These are phyloP conservation scores for Cordyceps sp. DNA, from an alignment of 2,329 filamentous ascomycete genomes.

Conservation along the genomic window DNA sequence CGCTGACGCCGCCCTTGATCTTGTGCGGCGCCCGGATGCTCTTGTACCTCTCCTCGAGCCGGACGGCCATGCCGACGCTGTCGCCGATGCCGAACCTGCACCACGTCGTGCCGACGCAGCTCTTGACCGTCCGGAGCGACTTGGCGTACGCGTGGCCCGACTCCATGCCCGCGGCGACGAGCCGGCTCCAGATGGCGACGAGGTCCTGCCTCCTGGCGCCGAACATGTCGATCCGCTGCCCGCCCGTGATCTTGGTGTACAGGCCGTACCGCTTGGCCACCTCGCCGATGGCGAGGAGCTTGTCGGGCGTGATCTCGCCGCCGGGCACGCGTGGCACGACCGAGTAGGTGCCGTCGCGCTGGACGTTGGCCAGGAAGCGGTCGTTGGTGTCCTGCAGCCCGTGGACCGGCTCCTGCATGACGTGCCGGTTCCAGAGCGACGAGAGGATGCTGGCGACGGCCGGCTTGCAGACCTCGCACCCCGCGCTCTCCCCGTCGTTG, in stretches of 20 bases:
- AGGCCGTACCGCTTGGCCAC: conserved; percentile 72
- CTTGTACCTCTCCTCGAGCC: conserved; percentile 82
- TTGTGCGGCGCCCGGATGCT: conserved; percentile 80
- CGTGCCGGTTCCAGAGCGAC: conserved; percentile 67
- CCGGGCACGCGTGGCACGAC: conserved; percentile 71
- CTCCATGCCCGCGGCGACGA: conserved; percentile 77
- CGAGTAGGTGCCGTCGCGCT: conserved; percentile 80
- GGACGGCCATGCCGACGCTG: conserved; percentile 78
- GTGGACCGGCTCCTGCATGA: conserved; percentile 54
- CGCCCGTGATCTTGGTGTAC: conserved; percentile 86
- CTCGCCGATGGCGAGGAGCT: conserved; percentile 65
- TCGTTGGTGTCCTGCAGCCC: conserved; percentile 87
- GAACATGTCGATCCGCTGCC: conserved; percentile 86
- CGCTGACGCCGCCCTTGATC: conserved; percentile 78
- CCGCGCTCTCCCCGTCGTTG: conserved; percentile 52
- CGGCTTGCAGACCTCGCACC: conserved; percentile 80
- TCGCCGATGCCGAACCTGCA: conserved; percentile 80
- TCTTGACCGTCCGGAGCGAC: conserved; percentile 76
- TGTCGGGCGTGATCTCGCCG: conserved; percentile 78
- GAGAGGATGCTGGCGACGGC: conserved; percentile 66
- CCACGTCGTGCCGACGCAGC: conserved; percentile 83
- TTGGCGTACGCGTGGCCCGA: conserved; percentile 86
- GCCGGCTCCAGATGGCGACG: conserved; percentile 61
- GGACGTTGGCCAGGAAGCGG: conserved; percentile 74
- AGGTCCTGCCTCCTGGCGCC: conserved; percentile 80